Evolutionary conservation across 148 eudicot species (phyloP).

Genomic region (Chenopodium formosanum): DNA sequence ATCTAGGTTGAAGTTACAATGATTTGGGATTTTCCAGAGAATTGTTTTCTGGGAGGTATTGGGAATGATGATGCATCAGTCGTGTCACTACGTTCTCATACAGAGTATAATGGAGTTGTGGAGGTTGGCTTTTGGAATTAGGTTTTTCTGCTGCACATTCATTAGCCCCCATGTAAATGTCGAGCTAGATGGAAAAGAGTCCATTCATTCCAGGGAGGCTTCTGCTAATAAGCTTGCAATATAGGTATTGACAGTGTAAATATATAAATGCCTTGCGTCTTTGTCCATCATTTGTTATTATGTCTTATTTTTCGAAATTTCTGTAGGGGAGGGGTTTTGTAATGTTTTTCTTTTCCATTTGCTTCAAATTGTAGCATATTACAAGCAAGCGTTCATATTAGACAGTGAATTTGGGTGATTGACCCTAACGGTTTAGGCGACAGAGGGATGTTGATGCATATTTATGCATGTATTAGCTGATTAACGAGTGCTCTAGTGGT

Average conservation of each 20-base stretch:
- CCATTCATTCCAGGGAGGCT: slow-evolving; percentile 56
- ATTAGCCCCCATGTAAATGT: slow-evolving; percentile 63
- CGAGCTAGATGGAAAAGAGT: slow-evolving; percentile 19
- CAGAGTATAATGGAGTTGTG: background rate
- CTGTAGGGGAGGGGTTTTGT: slow-evolving; percentile 20
- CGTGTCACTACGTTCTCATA: background rate
- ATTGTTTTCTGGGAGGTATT: background rate
- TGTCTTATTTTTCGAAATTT: background rate
- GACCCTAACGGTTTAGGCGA: slow-evolving; percentile 22
- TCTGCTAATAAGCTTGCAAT: slow-evolving; percentile 59
- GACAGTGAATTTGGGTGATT: slow-evolving; percentile 23
- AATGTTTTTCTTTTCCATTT: slow-evolving; percentile 1
- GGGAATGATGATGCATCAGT: slow-evolving; percentile 11
- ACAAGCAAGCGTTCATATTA: slow-evolving; percentile 1
- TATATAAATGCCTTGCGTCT: slow-evolving; percentile 18
- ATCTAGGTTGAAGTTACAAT: background rate
- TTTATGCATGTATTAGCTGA: slow-evolving; percentile 17
- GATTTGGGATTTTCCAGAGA: background rate
- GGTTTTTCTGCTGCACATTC: slow-evolving; percentile 43
- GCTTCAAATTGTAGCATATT: slow-evolving; percentile 31
- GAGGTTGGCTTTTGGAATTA: slow-evolving; percentile 4
- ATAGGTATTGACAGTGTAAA: slow-evolving; percentile 58
- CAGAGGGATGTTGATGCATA: background rate
- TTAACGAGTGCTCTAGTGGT: background rate
- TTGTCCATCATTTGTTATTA: background rate